Percentiles rank a stretch among this genome's conserved stretches.
These are phyloP conservation scores for Rutstroemia sp. DNA, from an alignment of 2,329 filamentous ascomycete species.

Conservation along the genomic window DNA sequence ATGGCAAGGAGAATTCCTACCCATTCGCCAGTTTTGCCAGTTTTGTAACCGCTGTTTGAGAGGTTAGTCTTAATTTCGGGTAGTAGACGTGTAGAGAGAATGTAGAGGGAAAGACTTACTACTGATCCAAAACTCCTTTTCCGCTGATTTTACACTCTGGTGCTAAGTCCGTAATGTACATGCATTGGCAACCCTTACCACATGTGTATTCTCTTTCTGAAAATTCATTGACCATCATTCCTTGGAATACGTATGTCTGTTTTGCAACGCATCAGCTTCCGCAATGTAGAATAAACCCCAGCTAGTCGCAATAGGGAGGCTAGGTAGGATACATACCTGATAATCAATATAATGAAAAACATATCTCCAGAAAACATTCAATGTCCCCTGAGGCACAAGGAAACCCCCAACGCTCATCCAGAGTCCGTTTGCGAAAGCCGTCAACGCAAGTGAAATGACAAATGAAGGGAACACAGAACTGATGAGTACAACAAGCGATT, in stretches of 20 bases:
- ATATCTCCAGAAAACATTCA: constrained; percentile 82
- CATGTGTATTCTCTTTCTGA: constrained; percentile 56
- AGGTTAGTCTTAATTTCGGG: neutral
- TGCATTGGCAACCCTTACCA: constrained; percentile 44
- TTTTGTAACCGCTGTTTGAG: constrained; percentile 46
- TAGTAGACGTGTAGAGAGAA: neutral
- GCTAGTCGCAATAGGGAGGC: too few relatives aligned
- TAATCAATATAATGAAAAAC: constrained; percentile 88
- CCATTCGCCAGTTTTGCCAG: constrained; percentile 57
- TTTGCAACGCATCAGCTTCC: neutral
- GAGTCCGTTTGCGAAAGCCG: constrained; percentile 79
- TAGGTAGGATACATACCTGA: constrained; percentile 38
- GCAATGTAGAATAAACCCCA: neutral
- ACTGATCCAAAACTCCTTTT: constrained; percentile 59
- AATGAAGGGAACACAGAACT: constrained; percentile 69
- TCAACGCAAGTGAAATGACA: constrained; percentile 69
- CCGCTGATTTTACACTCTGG: constrained; percentile 64
- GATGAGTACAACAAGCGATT: constrained; percentile 73
- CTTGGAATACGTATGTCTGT: constrained; percentile 76
- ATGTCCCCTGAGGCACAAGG: constrained; percentile 61
- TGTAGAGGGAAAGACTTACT: constrained; percentile 27
- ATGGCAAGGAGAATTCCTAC: constrained; percentile 74
- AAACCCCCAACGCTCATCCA: constrained; percentile 88
- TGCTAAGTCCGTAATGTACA: constrained; percentile 58
- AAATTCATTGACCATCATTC: constrained; percentile 93